Evolutionary conservation across 768 basidiomycete species (phyloP), one percentile per base, ranked within the genome.

Genomic region (Tulasnella sp.): DNA sequence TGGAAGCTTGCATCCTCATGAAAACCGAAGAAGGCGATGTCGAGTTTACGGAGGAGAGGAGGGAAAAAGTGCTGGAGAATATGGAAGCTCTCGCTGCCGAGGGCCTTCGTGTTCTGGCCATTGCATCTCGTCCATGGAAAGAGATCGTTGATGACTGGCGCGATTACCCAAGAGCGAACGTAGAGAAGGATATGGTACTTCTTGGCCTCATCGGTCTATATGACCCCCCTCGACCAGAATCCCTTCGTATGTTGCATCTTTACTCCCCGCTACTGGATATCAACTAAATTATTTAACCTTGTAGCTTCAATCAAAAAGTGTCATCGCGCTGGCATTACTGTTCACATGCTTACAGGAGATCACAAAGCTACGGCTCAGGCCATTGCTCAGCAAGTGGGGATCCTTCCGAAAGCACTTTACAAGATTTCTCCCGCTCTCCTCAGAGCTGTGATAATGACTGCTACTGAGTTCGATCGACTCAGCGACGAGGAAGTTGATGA

Each of bases 331-430:
- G 48, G 48, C 20, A 51, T 51, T 16, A 51, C 67, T 5, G 66
- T 65, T 6, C 58, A 51, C 29, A 51, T 51, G 48, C 51, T 45
- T 24, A 53, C 47, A 69, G 71, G 73, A 45, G 73, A 83, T 66
- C 66, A 80, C 60, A 70, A 75, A 25, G 65, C 72, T 12, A 82
- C 79, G 0, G 78, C 77, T 0, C 66, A 72, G 3, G 77, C 81
- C 0, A 81, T 83, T 53, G 79, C 79, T 9, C 65, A 69, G 9
- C 75, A 78, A 56, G 76, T 75, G n/a, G 72, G 78, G 22, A 76
- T 78, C 54, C 67, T 78, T 39, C 69, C 72, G 3, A 62, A 70
- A 10, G 46, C 46, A 1, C 27, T 48, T 2, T 48, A 33, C 53
- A 40, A 49, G 27, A 29, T 53, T 35, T 34, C 41, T 22, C 41